These are phyloP conservation scores for Proliferodiscus dingleyae DNA, from an alignment of 2,329 filamentous ascomycete species.

Conservation along the genomic window DNA sequence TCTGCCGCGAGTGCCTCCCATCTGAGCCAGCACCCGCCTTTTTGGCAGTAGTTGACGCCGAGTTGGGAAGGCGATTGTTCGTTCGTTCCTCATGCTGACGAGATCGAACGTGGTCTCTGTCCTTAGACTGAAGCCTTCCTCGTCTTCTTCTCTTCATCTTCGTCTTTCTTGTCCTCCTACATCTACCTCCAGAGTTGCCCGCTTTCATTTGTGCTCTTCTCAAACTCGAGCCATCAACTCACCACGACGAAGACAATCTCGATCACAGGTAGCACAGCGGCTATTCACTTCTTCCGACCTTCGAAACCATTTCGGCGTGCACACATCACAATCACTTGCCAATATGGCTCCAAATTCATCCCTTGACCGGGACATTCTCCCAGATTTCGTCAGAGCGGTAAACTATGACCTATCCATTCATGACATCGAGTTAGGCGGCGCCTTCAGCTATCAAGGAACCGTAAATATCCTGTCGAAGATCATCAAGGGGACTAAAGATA, in stretches of 20 bases:
- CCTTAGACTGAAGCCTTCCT: not conserved
- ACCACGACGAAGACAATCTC: not conserved
- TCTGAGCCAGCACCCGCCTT: too few relatives aligned
- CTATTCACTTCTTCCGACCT: not conserved
- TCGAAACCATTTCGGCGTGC: not conserved
- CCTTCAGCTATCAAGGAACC: constrained; percentile 76
- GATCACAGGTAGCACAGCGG: not conserved
- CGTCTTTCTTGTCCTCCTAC: too few relatives aligned
- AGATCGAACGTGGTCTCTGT: constrained; percentile 2
- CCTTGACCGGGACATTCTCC: constrained; percentile 58
- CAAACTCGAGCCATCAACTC: constrained; percentile 3
- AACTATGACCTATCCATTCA: constrained; percentile 83
- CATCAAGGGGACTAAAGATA: constrained; percentile 64
- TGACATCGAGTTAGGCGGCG: constrained; percentile 66
- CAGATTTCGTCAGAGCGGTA: constrained; percentile 65
- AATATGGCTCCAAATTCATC: constrained; percentile 36
- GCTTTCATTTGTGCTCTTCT: constrained; percentile 1
- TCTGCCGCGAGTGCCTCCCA: not conserved
- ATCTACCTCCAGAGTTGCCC: not conserved
- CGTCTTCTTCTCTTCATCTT: not conserved
- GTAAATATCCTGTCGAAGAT: constrained; percentile 77
- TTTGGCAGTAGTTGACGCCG: not conserved
- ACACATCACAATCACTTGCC: constrained; percentile 1
- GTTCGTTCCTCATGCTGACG: constrained; percentile 6
- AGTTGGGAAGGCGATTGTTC: not conserved